Base-by-base conservation (phyloP, 2,329 filamentous ascomycete genomes). In the Aspergillus tubingensis region DNA sequence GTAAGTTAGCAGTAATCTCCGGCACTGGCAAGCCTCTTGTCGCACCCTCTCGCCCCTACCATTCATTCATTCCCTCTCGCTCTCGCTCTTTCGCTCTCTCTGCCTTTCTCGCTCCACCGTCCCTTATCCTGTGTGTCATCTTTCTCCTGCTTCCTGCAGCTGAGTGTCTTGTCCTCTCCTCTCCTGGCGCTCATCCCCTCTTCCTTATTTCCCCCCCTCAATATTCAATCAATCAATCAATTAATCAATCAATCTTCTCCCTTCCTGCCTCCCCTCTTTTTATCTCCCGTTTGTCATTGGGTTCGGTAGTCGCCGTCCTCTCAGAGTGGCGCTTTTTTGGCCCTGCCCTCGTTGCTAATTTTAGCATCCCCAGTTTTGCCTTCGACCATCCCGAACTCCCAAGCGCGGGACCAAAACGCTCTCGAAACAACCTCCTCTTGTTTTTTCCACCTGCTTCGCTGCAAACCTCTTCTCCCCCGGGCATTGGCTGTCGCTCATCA, bases 311-410 rank as follows among this genome's bases (percentile, higher is more conserved):
- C 61, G 58, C 44, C 57, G 56, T 70, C 67, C 67, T 68, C 66
- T 70, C 65, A 70, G 69, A 67, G 60, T 69, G 61, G 67, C 63
- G 53, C 64, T 63, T 62, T 64, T 57, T 52, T 50, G 32, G 11
- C 49, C 50, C 59, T 55, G 41, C 53, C 53, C 53, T 55, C 54
- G 69, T 67, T 71, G 70, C 72, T 75, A 75, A 72, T 73, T 71
- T 75, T 75, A 75, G 72, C 67, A 73, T 64, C 63, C 61, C 58
- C 61, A 62, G 57, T 57, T 65, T 49, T 38, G 50, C 64, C 62
- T 63, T 68, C 67, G 30, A 44, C 56, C 54, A 56, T 56, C 59
- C 61, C 61, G 30, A 59, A 58, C 50, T 57, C 54, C 62, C 57
- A 61, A 64, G 63, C 63, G 65, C 62, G 64, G 62, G 59, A 62